phyloP scores from a whole-genome alignment of 2,329 filamentous ascomycete species.

The Pseudofabraea citricarpa region DNA sequence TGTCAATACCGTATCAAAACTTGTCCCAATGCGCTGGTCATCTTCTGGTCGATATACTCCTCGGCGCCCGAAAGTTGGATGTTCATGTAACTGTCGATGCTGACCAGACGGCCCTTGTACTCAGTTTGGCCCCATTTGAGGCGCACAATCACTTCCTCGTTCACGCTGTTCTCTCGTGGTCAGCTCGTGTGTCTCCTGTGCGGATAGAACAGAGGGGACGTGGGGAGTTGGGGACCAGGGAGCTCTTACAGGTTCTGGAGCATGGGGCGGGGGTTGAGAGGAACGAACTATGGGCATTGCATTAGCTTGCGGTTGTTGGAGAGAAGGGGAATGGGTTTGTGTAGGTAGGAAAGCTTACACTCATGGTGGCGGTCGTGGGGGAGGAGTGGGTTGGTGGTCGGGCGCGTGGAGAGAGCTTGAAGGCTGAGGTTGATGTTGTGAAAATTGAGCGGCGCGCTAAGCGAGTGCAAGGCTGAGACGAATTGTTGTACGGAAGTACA shows the following conservation, averaged over 20 bases:
- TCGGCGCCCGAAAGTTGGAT: conserved; percentile 86
- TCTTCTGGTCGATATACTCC: conserved; percentile 87
- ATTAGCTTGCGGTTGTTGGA: conserved; percentile 16
- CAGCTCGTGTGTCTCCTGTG: conserved; percentile 8
- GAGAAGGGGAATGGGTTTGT: background rate
- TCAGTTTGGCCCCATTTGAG: conserved; percentile 98
- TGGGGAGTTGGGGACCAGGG: conserved; percentile 5
- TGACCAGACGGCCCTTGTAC: conserved; percentile 90
- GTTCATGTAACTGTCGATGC: conserved; percentile 98
- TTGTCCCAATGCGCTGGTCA: conserved; percentile 78
- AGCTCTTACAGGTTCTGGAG: conserved; percentile 78
- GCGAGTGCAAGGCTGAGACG: conserved; percentile 11
- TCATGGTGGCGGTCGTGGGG: conserved; percentile 27
- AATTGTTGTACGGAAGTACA: too few relatives aligned
- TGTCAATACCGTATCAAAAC: conserved; percentile 82
- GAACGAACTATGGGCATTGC: conserved; percentile 62
- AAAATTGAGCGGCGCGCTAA: conserved; percentile 11
- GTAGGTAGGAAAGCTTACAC: conserved; percentile 26
- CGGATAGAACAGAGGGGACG: background rate
- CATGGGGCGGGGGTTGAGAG: conserved; percentile 94
- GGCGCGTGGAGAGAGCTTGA: conserved; percentile 9
- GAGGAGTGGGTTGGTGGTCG: conserved; percentile 12
- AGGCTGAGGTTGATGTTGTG: conserved; percentile 14
- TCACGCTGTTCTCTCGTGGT: conserved; percentile 53
- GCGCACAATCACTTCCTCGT: conserved; percentile 84